phyloP scores from a whole-genome alignment of 2,329 filamentous ascomycete species.

The Colletotrichum tanaceti region DNA sequence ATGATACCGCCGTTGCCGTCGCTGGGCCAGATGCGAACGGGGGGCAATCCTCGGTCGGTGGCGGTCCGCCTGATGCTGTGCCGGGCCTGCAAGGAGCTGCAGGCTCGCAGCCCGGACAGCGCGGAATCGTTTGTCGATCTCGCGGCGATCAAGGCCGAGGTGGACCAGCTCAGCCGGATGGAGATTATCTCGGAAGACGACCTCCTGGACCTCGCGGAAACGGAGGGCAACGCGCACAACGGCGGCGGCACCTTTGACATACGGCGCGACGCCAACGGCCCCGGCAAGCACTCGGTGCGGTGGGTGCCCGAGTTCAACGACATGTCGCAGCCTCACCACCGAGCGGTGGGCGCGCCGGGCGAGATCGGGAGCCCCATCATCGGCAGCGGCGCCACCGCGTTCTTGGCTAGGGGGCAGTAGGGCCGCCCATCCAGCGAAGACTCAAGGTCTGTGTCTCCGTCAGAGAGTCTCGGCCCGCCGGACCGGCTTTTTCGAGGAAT shows the following conservation, averaged over 20 bases:
- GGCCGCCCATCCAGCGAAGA: slow-evolving; percentile 17
- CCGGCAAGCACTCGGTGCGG: slow-evolving; percentile 59
- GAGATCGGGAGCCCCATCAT: slow-evolving; percentile 77
- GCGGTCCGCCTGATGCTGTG: slow-evolving; percentile 80
- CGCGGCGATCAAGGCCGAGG: slow-evolving; percentile 72
- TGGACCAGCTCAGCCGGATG: slow-evolving; percentile 40
- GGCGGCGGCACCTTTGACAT: slow-evolving; percentile 90
- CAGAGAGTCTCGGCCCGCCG: background rate
- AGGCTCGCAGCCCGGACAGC: slow-evolving; percentile 52
- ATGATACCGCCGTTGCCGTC: slow-evolving; percentile 35
- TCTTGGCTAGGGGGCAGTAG: slow-evolving; percentile 38
- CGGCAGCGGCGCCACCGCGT: slow-evolving; percentile 52
- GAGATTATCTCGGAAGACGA: slow-evolving; percentile 68
- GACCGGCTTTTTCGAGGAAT: slow-evolving; percentile 5
- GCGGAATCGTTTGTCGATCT: slow-evolving; percentile 77
- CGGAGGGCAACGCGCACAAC: slow-evolving; percentile 86
- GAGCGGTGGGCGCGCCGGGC: slow-evolving; percentile 68
- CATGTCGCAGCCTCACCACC: slow-evolving; percentile 52
- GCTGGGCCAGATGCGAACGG: slow-evolving; percentile 24
- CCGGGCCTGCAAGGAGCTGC: slow-evolving; percentile 77
- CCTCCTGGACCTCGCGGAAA: slow-evolving; percentile 87
- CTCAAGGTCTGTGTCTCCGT: background rate
- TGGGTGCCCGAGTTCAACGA: slow-evolving; percentile 66
- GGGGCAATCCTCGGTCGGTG: slow-evolving; percentile 52
- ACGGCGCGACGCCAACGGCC: slow-evolving; percentile 59